Percentiles rank a stretch among this genome's conserved stretches.
These are phyloP conservation scores for Trichoderma virens DNA, from an alignment of 495 filamentous ascomycete species.

Conservation along the genomic window DNA sequence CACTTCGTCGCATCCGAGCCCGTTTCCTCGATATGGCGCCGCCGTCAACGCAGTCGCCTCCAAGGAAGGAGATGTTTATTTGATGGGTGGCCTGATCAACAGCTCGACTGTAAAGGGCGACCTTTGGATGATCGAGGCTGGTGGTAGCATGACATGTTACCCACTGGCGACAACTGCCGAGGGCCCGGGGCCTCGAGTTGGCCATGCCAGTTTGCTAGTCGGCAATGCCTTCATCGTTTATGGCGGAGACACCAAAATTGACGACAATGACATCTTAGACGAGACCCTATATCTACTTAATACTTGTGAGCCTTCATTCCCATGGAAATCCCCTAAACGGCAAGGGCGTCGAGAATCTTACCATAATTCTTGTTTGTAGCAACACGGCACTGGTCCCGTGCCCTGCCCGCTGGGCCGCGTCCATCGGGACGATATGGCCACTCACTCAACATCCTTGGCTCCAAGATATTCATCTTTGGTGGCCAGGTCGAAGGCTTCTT, in stretches of 20 bases:
- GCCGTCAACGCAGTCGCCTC: conserved; percentile 88
- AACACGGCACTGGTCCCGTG: conserved; percentile 95
- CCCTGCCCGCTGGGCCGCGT: conserved; percentile 71
- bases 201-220: conserved; percentile 88
- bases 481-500: conserved; percentile 96
- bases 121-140: conserved; percentile 94
- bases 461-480: conserved; percentile 94
- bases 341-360: neutral
- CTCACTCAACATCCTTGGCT: conserved; percentile 90
- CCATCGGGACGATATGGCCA: conserved; percentile 93
- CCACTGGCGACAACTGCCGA: conserved; percentile 86
- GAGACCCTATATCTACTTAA: conserved; percentile 96
- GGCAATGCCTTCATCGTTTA: conserved; percentile 99
- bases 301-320: conserved; percentile 56
- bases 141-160: conserved; percentile 80
- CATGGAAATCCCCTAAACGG: neutral
- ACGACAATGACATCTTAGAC: conserved; percentile 83
- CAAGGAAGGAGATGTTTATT: conserved; percentile 94
- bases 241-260: conserved; percentile 95
- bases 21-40: conserved; percentile 95
- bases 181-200: conserved; percentile 90
- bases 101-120: conserved; percentile 93
- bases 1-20: conserved; percentile 70
- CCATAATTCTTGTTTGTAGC: conserved; percentile 45
- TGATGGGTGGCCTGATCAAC: conserved; percentile 95